phyloP scores from a whole-genome alignment of 2,329 filamentous ascomycete genomes.

The Trichophyton schoenleinii region DNA sequence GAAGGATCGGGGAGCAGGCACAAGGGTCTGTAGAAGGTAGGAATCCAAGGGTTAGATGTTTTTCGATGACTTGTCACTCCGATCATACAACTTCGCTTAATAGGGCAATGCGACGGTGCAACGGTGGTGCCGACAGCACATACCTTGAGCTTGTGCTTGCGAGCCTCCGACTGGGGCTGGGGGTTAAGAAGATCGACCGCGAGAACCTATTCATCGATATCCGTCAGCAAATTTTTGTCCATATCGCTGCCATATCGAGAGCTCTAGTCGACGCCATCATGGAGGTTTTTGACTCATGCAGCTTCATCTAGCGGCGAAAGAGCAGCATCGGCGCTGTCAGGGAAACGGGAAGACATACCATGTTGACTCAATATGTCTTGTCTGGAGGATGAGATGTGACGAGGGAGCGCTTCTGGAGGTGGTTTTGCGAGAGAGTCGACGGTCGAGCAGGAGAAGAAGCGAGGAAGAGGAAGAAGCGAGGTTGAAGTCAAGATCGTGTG shows the following conservation, averaged over 20 bases:
- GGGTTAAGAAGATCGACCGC: conserved; percentile 99
- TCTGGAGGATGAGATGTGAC: conserved; percentile 10
- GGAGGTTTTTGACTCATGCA: neutral
- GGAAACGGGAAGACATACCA: conserved; percentile 19
- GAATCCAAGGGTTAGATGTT: neutral
- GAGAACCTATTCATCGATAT: conserved; percentile 62
- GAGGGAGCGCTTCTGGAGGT: conserved; percentile 29
- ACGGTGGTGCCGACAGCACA: conserved; percentile 16
- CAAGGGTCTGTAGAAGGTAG: conserved; percentile 54
- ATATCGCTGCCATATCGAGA: neutral
- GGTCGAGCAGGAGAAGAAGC: conserved; percentile 20
- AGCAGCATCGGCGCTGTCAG: neutral
- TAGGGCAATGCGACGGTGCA: neutral
- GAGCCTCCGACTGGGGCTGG: conserved; percentile 89
- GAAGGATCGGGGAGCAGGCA: conserved; percentile 94
- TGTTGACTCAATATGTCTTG: conserved; percentile 29
- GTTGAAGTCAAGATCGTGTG: conserved; percentile 2
- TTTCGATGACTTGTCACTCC: neutral
- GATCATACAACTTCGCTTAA: neutral
- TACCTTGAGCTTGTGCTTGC: conserved; percentile 99
- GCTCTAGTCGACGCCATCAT: neutral
- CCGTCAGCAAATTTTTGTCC: conserved; percentile 5
- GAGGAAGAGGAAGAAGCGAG: conserved; percentile 22
- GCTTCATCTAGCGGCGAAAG: neutral
- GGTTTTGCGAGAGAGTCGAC: conserved; percentile 15